phyloP scores from a whole-genome alignment of 2,329 filamentous ascomycete species.

The Periconia macrospinosa region DNA sequence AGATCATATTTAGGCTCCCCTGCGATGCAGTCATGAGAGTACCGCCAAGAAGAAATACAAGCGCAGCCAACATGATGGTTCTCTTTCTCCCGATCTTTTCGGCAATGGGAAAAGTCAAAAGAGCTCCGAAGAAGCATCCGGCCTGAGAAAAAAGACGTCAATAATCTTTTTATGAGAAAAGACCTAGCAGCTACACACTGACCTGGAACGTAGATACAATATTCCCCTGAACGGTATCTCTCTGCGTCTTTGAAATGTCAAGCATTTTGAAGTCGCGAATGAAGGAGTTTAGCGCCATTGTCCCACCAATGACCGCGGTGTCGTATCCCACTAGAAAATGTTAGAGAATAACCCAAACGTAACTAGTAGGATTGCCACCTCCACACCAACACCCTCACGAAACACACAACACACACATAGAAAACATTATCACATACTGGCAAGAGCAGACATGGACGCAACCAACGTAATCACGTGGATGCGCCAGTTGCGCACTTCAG shows the following conservation, averaged over 20 bases:
- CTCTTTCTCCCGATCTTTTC: slow-evolving; percentile 54
- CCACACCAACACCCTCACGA: too few relatives aligned
- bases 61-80: slow-evolving; percentile 50
- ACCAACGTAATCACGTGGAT: slow-evolving; percentile 38
- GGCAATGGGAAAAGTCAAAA: slow-evolving; percentile 49
- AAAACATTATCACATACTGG: slow-evolving; percentile 22
- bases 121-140: slow-evolving; percentile 44
- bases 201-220: slow-evolving; percentile 43
- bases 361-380: too few relatives aligned
- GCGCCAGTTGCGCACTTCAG: slow-evolving; percentile 40
- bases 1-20: slow-evolving; percentile 41
- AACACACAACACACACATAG: too few relatives aligned
- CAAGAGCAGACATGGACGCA: slow-evolving; percentile 42
- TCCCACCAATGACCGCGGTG: slow-evolving; percentile 44
- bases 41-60: slow-evolving; percentile 48
- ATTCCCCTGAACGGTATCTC: slow-evolving; percentile 44
- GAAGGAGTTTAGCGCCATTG: slow-evolving; percentile 45
- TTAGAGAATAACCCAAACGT: background rate
- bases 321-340: slow-evolving; percentile 33
- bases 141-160: slow-evolving; percentile 13
- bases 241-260: slow-evolving; percentile 28
- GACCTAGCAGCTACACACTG: slow-evolving; percentile 9
- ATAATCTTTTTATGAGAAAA: background rate
- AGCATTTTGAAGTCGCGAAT: slow-evolving; percentile 39
- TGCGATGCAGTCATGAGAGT: slow-evolving; percentile 44